Evolutionary conservation across 192 early-diverging fungal genomes (phyloP), one percentile per base, ranked within the genome.

Genomic region (Umbelopsis ramanniana): DNA sequence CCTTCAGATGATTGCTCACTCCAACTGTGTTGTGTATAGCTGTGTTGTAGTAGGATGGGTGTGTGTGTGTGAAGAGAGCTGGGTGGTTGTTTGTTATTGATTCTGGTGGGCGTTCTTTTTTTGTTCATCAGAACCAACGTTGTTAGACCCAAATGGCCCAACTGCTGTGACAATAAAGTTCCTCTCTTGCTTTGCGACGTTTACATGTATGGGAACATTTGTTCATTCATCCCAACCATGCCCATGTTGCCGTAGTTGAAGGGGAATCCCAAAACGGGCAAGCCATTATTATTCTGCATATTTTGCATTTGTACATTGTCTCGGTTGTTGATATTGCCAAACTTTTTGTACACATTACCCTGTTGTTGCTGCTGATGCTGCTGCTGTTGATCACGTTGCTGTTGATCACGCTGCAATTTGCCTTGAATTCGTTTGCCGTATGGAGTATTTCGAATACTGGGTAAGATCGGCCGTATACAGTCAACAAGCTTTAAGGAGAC

Each of bases 391-490:
- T 54, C 33, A 37, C 66, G 53, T 38, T 70, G 69, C 6, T 82
- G 76, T 38, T 86, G 86, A 22, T 90, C 87, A 19, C 84, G 81
- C 52, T 89, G 87, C 37, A 95, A 84, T 84, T 95, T 95, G 75
- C 86, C 86, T 75, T 89, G 89, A 54, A 96, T 94, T 50, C 94
- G 93, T 77, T 94, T 94, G 48, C 94, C 94, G 70, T 96, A 93
- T 2, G 94, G 93, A 0, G 94, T 95, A 76, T 90, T 91, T 66
- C 94, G 91, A 72, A 96, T 93, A 29, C 86, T 80, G 17, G 92
- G 92, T 38, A 96, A 69, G 24, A 93, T 76, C n/a, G 93, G 93
- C 4, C 88, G 76, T 74, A 96, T 93, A 57, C 89, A 88, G 22
- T 96, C 94, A 19, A 95, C 86, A 17, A 96, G 77, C 85, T 85